A percentile compares a stretch with the other conserved stretches of the same genome.
Conservation (phyloP, 148 eudicot species). For the Rhododendron molle region DNA sequence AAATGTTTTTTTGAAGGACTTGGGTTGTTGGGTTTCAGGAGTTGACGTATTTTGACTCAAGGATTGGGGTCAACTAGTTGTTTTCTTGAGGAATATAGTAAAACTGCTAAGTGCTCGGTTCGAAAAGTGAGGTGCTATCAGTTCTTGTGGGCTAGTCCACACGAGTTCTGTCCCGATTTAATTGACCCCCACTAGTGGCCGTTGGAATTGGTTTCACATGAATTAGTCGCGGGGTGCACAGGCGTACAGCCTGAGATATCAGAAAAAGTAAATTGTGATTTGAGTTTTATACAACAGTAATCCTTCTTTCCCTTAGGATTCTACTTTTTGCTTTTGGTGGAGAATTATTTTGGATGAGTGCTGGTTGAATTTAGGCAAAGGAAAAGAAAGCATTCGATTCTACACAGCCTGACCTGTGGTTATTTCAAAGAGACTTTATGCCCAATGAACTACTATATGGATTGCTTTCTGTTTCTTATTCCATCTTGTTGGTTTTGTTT, state of each 20-base stretch:
- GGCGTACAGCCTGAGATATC: not conserved
- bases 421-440: not conserved
- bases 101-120: not conserved
- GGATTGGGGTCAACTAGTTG: slow-evolving; percentile 8
- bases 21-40: not conserved
- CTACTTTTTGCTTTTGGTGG: not conserved
- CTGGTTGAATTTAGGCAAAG: not conserved
- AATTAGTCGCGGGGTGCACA: not conserved
- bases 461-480: not conserved
- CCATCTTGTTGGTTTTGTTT: slow-evolving; percentile 10
- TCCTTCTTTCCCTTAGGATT: not conserved
- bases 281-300: not conserved
- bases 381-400: not conserved
- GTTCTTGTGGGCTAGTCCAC: not conserved
- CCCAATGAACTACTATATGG: not conserved
- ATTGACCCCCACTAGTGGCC: not conserved
- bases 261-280: no score
- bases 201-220: not conserved
- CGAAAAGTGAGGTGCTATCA: not conserved
- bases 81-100: not conserved
- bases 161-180: not conserved
- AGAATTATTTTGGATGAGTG: not conserved
- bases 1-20: not conserved
- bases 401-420: not conserved
- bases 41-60: not conserved